Conservation (phyloP, 2,329 filamentous ascomycete genomes). For the Calonectria honghensis region DNA sequence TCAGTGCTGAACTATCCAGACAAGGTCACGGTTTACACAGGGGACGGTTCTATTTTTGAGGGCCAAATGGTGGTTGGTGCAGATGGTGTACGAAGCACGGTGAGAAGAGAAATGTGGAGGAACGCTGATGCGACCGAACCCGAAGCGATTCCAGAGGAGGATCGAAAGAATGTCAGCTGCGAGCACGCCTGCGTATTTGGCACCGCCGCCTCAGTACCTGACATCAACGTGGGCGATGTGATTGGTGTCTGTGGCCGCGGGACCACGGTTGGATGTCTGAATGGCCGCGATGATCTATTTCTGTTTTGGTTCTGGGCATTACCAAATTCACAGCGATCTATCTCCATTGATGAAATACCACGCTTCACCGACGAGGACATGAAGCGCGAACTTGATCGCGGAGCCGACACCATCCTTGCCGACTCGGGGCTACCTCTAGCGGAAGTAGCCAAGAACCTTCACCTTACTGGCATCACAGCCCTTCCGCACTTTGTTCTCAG, state of each 20-base stretch:
- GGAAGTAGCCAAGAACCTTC: neutral
- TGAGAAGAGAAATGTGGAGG: slow-evolving; percentile 14
- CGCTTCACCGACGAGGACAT: slow-evolving; percentile 4
- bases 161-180: neutral
- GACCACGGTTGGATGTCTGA: neutral
- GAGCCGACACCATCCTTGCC: neutral
- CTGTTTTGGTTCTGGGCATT: slow-evolving; percentile 15
- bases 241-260: neutral
- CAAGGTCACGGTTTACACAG: neutral
- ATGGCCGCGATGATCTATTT: neutral
- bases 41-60: neutral
- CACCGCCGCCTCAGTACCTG: neutral
- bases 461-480: neutral
- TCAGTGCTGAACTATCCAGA: neutral
- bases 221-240: neutral
- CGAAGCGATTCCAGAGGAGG: neutral
- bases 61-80: slow-evolving; percentile 8
- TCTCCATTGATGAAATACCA: neutral
- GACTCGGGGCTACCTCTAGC: neutral
- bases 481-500: slow-evolving; percentile 12
- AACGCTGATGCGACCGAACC: neutral
- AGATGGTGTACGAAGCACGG: neutral
- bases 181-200: slow-evolving; percentile 7
- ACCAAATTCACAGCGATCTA: neutral
- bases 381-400: neutral